These are phyloP conservation scores for Fraxinus americana DNA, from an alignment of 257 asterid species.

Conservation along the genomic window DNA sequence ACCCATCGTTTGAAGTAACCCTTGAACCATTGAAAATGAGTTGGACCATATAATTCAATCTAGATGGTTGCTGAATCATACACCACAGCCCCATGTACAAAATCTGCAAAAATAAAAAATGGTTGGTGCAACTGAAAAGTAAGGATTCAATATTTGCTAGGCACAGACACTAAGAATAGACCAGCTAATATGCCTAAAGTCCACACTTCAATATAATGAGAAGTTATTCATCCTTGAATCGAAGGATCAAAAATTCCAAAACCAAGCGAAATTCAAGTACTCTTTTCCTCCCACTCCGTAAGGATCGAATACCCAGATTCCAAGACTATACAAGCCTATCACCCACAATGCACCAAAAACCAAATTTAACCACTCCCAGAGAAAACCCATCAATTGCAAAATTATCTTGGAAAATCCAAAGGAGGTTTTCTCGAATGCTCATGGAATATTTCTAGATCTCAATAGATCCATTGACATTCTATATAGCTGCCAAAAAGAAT, in stretches of 20 bases:
- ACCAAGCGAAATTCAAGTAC: neutral
- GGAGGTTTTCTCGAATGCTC: neutral
- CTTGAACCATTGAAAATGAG: neutral
- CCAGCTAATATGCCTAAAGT: neutral
- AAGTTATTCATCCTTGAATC: neutral
- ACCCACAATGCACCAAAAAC: neutral
- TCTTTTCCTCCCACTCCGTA: neutral
- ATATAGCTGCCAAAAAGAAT: neutral
- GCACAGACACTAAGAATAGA: neutral
- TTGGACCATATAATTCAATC: neutral
- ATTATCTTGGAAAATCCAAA: neutral
- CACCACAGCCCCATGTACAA: neutral
- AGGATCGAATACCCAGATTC: neutral
- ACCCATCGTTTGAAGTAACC: neutral
- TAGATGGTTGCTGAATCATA: neutral
- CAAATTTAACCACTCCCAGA: neutral
- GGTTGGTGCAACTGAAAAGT: neutral
- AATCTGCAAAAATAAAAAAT: neutral
- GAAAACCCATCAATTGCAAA: neutral
- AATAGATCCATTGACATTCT: neutral
- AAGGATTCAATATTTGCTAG: neutral
- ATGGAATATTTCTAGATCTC: neutral
- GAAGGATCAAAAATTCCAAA: neutral
- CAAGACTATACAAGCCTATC: neutral
- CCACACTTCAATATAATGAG: neutral